Conservation (phyloP, 768 basidiomycete genomes). For the Termitomyces sp. region DNA sequence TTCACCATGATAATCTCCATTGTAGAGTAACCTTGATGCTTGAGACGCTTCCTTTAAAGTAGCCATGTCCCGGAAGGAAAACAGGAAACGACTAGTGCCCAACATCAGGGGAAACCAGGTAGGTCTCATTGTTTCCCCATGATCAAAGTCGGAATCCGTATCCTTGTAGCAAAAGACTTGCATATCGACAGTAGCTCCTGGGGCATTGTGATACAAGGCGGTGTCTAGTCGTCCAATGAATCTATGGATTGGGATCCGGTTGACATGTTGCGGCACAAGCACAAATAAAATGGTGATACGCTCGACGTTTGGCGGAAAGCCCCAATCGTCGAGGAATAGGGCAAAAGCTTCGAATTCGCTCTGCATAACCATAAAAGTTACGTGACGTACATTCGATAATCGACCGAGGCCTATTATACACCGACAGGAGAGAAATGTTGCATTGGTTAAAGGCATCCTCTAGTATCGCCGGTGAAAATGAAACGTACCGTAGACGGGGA, state of each 20-base stretch:
- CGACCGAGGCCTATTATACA: not conserved
- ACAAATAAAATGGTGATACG: not conserved
- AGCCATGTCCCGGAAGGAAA: not conserved
- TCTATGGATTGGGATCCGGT: not conserved
- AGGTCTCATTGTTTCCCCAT: not conserved
- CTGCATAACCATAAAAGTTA: not conserved
- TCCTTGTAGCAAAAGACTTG: not conserved
- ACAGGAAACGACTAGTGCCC: not conserved
- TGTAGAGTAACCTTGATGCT: not conserved
- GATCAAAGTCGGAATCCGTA: not conserved
- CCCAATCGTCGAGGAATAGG: not conserved
- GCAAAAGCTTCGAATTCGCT: not conserved
- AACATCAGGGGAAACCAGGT: not conserved
- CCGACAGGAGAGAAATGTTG: not conserved
- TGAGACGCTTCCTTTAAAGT: not conserved
- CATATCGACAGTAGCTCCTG: not conserved
- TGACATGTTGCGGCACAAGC: not conserved
- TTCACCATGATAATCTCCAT: not conserved
- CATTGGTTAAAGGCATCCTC: not conserved
- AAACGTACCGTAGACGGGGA: not conserved
- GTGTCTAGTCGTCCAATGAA: not conserved
- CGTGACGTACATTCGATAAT: not conserved
- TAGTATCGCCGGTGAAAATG: not conserved
- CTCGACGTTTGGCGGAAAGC: not conserved
- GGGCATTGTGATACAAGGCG: not conserved